These are phyloP conservation scores for Halophytophthora polymorphica DNA, from an alignment of 352 stramenopile species.

Conservation along the genomic window DNA sequence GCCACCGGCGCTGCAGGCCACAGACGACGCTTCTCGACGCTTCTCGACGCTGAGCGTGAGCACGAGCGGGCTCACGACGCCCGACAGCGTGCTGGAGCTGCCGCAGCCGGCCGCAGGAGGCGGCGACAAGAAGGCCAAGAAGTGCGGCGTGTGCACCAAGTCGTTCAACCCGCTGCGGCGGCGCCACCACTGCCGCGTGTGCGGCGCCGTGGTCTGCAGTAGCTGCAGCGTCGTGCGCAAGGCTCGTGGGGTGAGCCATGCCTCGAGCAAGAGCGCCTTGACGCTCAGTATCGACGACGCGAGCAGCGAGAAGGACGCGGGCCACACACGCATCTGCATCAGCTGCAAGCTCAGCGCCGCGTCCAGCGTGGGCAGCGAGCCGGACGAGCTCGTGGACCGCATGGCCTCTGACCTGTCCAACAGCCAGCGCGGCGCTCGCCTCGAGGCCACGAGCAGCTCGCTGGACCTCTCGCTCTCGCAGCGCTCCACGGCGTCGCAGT, in stretches of 20 bases:
- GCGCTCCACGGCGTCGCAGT: constrained; percentile 17
- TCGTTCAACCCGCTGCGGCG: constrained; percentile 78
- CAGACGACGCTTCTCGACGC: constrained; percentile 13
- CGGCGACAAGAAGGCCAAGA: constrained; percentile 55
- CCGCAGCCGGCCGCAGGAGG: constrained; percentile 2
- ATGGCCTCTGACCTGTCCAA: constrained; percentile 35
- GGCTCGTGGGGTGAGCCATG: constrained; percentile 21
- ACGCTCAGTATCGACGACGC: not conserved
- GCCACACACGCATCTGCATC: constrained; percentile 63
- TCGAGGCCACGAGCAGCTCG: too few relatives aligned
- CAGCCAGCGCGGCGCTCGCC: too few relatives aligned
- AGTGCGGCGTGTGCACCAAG: constrained; percentile 77
- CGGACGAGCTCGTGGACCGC: constrained; percentile 56
- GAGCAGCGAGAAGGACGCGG: constrained; percentile 27
- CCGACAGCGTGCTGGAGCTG: not conserved
- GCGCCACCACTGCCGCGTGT: constrained; percentile 71
- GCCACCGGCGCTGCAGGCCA: constrained; percentile 3
- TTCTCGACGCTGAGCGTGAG: constrained; percentile 19
- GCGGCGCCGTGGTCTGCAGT: constrained; percentile 56
- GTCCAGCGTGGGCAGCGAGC: constrained; percentile 23
- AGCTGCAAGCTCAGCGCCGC: constrained; percentile 73
- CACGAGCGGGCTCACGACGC: constrained; percentile 6
- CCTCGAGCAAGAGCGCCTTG: too few relatives aligned
- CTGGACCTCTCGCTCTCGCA: too few relatives aligned
- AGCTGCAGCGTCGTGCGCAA: constrained; percentile 64